Evolutionary conservation across 352 stramenopile genomes (phyloP).

Genomic region (Pythium guiyangense): DNA sequence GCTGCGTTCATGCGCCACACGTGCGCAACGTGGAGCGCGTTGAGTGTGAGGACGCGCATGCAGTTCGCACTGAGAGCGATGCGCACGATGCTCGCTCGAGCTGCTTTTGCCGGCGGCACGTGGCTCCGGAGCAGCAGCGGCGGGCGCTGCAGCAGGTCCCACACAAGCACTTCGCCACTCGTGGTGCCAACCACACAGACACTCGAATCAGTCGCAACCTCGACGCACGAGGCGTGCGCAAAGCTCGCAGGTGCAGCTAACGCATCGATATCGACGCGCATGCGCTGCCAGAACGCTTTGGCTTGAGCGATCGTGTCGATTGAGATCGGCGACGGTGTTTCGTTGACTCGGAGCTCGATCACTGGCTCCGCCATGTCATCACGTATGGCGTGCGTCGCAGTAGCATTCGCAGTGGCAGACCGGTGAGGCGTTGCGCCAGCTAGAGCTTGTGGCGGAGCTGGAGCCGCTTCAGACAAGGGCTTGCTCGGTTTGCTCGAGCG

Average conservation of each 20-base stretch:
- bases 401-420: too few relatives aligned
- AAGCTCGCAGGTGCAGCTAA: conserved; percentile 15
- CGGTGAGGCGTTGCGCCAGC: too few relatives aligned
- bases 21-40: conserved; percentile 20
- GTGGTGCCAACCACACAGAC: conserved; percentile 29
- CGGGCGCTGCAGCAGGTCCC: conserved; percentile 20
- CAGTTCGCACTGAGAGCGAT: conserved; percentile 17
- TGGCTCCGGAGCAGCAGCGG: conserved; percentile 17
- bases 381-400: background rate
- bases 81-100: conserved; percentile 21
- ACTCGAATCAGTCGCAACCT: conserved; percentile 19
- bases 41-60: conserved; percentile 15
- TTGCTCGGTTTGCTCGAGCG: conserved; percentile 6
- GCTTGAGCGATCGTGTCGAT: background rate
- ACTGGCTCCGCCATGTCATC: background rate
- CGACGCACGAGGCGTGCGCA: conserved; percentile 24
- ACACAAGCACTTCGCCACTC: conserved; percentile 27
- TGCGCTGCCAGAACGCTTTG: conserved; percentile 30
- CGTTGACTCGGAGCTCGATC: background rate
- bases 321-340: background rate
- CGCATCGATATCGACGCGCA: conserved; percentile 19
- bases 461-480: background rate
- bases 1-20: conserved; percentile 24
- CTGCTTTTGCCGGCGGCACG: conserved; percentile 19
- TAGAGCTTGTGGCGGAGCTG: background rate